A percentile compares a stretch with the other conserved stretches of the same genome.
phyloP scores from a whole-genome alignment of 768 basidiomycete species.

The Xerocomellus dryophilus region DNA sequence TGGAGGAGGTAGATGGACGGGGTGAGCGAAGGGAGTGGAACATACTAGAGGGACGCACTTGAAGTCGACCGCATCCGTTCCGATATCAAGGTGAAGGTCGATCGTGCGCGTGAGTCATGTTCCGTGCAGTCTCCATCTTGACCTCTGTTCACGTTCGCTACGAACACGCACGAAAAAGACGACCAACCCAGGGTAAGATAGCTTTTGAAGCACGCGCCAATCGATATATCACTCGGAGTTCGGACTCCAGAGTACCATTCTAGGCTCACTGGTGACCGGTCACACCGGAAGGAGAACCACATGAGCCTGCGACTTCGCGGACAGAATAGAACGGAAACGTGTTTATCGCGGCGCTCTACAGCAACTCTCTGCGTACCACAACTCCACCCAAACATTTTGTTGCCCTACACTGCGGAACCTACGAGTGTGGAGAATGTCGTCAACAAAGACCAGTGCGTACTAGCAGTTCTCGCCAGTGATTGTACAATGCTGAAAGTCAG shows the following conservation, averaged over 20 bases:
- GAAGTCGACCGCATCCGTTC: constrained; percentile 98
- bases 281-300: no score
- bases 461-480: not conserved
- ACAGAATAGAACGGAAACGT: no score
- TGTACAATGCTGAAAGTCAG: not conserved
- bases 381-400: no score
- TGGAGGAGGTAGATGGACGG: constrained; percentile 31
- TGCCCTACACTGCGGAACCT: no score
- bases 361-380: no score
- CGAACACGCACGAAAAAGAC: not conserved
- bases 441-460: not conserved
- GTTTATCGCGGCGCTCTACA: not conserved
- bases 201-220: constrained; percentile 94
- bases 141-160: constrained; percentile 37
- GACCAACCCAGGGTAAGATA: constrained; percentile 60
- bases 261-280: no score
- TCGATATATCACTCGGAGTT: no score
- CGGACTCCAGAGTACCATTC: no score
- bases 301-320: no score
- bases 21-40: not conserved
- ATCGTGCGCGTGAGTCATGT: constrained; percentile 65
- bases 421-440: no score
- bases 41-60: constrained; percentile 64
- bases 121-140: constrained; percentile 43
- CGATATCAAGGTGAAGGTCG: constrained; percentile 96